Conservation (phyloP, 2,329 filamentous ascomycete genomes). For the Pseudonectria buxi region DNA sequence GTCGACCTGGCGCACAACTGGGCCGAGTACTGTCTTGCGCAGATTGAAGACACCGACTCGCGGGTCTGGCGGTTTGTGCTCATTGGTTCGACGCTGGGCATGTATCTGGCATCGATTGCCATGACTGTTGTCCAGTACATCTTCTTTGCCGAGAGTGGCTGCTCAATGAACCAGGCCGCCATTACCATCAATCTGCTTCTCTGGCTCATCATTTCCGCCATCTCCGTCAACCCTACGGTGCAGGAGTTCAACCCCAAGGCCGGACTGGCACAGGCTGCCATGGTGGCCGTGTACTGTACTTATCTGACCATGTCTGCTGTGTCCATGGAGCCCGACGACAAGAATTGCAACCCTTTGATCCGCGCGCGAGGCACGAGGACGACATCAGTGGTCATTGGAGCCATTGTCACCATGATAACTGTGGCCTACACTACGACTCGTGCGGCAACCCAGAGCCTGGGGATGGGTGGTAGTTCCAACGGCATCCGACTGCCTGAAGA, state of each 20-base stretch:
- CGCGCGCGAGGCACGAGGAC: slow-evolving; percentile 80
- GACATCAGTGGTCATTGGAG: slow-evolving; percentile 85
- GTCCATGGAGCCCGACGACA: slow-evolving; percentile 94
- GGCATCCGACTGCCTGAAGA: slow-evolving; percentile 56
- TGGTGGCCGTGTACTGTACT: slow-evolving; percentile 96
- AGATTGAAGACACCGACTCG: slow-evolving; percentile 87
- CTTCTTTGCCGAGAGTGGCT: slow-evolving; percentile 78
- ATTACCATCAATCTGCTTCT: slow-evolving; percentile 91
- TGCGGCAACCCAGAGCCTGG: slow-evolving; percentile 84
- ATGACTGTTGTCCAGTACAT: slow-evolving; percentile 98
- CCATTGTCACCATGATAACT: slow-evolving; percentile 92
- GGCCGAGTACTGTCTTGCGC: slow-evolving; percentile 91
- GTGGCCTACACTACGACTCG: slow-evolving; percentile 97
- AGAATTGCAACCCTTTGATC: slow-evolving; percentile 87
- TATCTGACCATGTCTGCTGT: slow-evolving; percentile 98
- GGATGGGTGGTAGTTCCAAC: slow-evolving; percentile 51
- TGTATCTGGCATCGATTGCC: slow-evolving; percentile 84
- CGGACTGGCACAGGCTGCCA: slow-evolving; percentile 92
- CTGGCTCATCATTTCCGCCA: slow-evolving; percentile 69
- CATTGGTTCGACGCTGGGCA: slow-evolving; percentile 85
- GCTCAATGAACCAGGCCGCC: slow-evolving; percentile 92
- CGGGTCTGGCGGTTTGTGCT: slow-evolving; percentile 76
- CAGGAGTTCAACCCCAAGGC: slow-evolving; percentile 91
- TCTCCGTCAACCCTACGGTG: slow-evolving; percentile 84
- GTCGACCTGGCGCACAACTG: slow-evolving; percentile 95